Conservation (phyloP, 495 filamentous ascomycete species). For the Corynascus novoguineensis region DNA sequence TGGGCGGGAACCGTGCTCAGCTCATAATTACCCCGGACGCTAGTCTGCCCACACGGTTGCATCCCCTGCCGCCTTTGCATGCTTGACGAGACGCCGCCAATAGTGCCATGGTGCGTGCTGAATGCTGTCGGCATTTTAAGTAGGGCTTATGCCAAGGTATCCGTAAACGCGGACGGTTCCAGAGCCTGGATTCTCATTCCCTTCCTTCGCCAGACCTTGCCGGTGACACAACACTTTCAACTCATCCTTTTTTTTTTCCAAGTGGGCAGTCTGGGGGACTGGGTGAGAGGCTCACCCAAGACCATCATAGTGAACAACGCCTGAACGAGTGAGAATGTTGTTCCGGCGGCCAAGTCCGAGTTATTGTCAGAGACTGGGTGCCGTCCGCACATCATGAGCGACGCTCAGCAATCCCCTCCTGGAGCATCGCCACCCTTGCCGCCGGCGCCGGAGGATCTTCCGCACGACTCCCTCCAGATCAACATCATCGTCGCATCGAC, state of each 20-base stretch:
- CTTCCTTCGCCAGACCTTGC: no score
- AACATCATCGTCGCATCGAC: constrained; percentile 23
- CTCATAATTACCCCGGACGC: neutral
- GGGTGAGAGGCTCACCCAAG: no score
- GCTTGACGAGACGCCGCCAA: neutral
- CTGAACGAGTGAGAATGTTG: neutral
- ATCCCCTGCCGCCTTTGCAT: constrained; percentile 5
- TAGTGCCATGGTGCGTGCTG: neutral
- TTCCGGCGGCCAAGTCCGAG: neutral
- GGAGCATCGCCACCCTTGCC: neutral
- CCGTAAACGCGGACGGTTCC: no score
- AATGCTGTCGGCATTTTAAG: neutral
- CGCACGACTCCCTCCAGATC: constrained; percentile 22
- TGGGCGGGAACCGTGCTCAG: neutral
- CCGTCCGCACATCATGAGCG: constrained; percentile 4
- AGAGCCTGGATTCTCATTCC: no score
- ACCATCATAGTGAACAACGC: neutral
- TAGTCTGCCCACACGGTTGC: constrained; percentile 4
- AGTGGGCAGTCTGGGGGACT: neutral
- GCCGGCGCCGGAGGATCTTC: constrained; percentile 16
- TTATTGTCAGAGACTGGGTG: neutral
- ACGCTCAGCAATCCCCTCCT: constrained; percentile 3
- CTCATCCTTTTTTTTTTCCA: no score
- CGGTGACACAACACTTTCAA: no score
- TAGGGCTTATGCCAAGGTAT: no score